phyloP scores from a whole-genome alignment of 768 basidiomycete genomes.

The Pulveroboletus sp. region DNA sequence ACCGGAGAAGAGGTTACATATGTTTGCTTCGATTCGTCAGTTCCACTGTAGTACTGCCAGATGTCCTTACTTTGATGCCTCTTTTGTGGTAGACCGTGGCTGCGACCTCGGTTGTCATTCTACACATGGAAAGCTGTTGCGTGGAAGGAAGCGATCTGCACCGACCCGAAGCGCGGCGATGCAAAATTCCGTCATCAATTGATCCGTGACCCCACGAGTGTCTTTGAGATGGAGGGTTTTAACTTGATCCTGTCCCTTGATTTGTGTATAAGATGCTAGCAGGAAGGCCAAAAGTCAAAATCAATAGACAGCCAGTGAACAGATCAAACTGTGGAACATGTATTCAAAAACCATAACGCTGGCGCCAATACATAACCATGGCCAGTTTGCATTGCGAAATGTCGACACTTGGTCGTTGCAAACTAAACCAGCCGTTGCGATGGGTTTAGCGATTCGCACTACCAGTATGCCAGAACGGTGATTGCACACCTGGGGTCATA shows the following conservation, averaged over 20 bases:
- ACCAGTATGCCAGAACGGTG: too few relatives aligned
- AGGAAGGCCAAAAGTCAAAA: not conserved
- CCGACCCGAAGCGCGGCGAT: not conserved
- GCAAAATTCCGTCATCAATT: not conserved
- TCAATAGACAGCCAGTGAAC: not conserved
- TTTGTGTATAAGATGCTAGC: not conserved
- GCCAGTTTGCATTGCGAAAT: not conserved
- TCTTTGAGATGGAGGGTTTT: not conserved
- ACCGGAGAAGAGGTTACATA: conserved; percentile 11
- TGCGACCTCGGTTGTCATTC: not conserved
- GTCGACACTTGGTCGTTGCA: not conserved
- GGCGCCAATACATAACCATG: too few relatives aligned
- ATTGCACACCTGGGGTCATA: too few relatives aligned
- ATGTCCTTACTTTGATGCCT: conserved; percentile 12
- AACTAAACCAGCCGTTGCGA: too few relatives aligned
- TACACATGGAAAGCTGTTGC: not conserved
- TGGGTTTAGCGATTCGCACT: too few relatives aligned
- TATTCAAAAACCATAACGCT: not conserved
- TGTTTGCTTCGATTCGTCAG: conserved; percentile 9
- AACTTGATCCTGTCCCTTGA: not conserved
- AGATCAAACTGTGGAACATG: not conserved
- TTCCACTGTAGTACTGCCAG: not conserved
- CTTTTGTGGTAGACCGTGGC: not conserved
- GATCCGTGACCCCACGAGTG: not conserved
- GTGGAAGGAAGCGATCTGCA: not conserved